phyloP scores from a whole-genome alignment of 1,139 yeast species.

The Kodamaea suecica region DNA sequence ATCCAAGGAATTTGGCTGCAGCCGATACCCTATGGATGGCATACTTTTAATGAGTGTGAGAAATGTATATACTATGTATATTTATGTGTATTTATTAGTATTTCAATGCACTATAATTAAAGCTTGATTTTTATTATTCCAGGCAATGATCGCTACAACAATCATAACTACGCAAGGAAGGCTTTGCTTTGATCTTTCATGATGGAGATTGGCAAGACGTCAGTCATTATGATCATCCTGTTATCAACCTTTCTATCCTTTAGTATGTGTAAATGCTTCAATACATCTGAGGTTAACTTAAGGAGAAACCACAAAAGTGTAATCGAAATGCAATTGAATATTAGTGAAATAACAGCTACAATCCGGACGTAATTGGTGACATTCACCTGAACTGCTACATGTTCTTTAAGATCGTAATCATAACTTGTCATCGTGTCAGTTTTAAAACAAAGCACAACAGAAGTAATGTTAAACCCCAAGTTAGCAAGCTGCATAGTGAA shows the following conservation, averaged over 20 bases:
- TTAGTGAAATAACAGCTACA: slow-evolving; percentile 12
- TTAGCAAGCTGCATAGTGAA: slow-evolving; percentile 24
- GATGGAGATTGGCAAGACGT: slow-evolving; percentile 4
- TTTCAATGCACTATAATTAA: too few species aligned
- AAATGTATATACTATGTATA: neutral
- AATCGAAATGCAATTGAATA: slow-evolving; percentile 11
- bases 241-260: slow-evolving; percentile 2
- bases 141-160: too few species aligned
- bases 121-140: too few species aligned
- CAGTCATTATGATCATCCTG: slow-evolving; percentile 1
- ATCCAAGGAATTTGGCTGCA: slow-evolving; percentile 89
- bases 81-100: neutral
- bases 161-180: slow-evolving; percentile 4
- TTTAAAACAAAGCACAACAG: slow-evolving; percentile 21
- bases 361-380: slow-evolving; percentile 26
- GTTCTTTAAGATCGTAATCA: slow-evolving; percentile 19
- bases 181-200: slow-evolving; percentile 5
- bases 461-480: slow-evolving; percentile 17
- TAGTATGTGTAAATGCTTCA: slow-evolving; percentile 1
- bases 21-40: slow-evolving; percentile 98
- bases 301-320: slow-evolving; percentile 8
- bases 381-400: slow-evolving; percentile 17
- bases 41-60: slow-evolving; percentile 54
- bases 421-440: slow-evolving; percentile 26
- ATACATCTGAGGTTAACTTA: slow-evolving; percentile 2